Evolutionary conservation across 78 protist species (phyloP), one percentile per base, ranked within the genome.

Genomic region (Dictyostelium firmibasis): DNA sequence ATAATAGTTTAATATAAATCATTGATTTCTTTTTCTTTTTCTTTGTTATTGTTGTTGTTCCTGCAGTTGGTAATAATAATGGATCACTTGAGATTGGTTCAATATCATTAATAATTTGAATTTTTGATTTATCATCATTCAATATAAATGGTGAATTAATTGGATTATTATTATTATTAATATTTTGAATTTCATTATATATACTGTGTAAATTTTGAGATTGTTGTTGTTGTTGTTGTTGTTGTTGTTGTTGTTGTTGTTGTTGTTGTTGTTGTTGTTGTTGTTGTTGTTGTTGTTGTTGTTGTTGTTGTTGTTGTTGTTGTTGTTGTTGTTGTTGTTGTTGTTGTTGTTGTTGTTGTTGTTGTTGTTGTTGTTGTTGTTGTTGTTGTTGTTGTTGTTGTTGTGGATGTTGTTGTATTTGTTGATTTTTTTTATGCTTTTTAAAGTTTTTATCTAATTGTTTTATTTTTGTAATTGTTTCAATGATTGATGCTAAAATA

Each of bases 1-100:
- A 36, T 23, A 94, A 25, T n/a, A 94, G 20, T 84, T 83, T 93
- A 53, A 86, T 86, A 62, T 93, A 93, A 20, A 83, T 76, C 96
- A 93, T 93, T 43, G 78, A 74, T 38, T 50, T 57, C 47, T 82
- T 82, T 29, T 82, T 82, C 35, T 35, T 57, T 27, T 60, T 35
- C 67, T 57, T 57, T 20, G 27, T 57, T 23, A 29, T 67, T 11
- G 27, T 57, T 43, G 18, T 29, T 25, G 2, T 8, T 11, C 20
- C 10, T 7, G 16, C 20, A 11, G 35, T 67, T 57, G 67, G 67
- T 57, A 57, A 20, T 57, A 57, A 57, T 57, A 57, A 57, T 20
- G 67, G 41, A 29, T 38, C 41, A 43, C 29, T 50, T 81, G n/a
- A 27, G 31, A 50, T 67, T 81, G 44, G 35, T 43, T 81, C 62